Base-by-base conservation (phyloP, 495 filamentous ascomycete genomes). In the Penicillium pancosmium region DNA sequence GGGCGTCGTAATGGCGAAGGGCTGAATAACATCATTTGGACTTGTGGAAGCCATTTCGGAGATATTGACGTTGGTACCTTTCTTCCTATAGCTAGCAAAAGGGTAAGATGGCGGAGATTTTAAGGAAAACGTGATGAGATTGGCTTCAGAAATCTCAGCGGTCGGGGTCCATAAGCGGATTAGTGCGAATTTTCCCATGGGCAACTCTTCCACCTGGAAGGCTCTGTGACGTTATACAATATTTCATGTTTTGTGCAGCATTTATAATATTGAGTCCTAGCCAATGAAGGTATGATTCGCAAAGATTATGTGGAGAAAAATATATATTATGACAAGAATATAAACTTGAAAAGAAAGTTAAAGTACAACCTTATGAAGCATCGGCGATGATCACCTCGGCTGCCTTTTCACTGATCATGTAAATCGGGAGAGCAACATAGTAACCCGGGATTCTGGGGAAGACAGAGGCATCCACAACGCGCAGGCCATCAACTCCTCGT, bases 371-470 rank as follows among this genome's bases (percentile, higher is more conserved):
- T 13, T 27, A 48, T 6, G 18, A 3, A 23, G 46, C 46, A 48
- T 48, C 23, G 8, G 46, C 46, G 23, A 48, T 48, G 33, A 88
- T 86, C 21, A 84, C 84, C 50, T 84, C 84, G 0, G 83, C 78
- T 2, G 86, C 86, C 77, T 88, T 88, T 64, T 84, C 82, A 47
- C 79, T 80, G 23, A 88, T 62, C 78, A 87, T 86, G 64, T 87
- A 87, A 2, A 84, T 85, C 5, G 86, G 78, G 41, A 82, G 67
- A 21, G 76, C 76, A n/a, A 84, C 80, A 44, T 85, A 88, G n/a
- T 78, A 80, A 1, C 86, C 86, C 11, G 83, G 84, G 48, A 84
- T 84, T 60, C 73, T 70, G 4, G 84, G 84, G 54, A 80, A 86
- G 6, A 82, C 78, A 9, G 76, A 81, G 13, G 84, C 86, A 70